phyloP scores from a whole-genome alignment of 176 grass and related monocot species.

The Aegilops bicornis region DNA sequence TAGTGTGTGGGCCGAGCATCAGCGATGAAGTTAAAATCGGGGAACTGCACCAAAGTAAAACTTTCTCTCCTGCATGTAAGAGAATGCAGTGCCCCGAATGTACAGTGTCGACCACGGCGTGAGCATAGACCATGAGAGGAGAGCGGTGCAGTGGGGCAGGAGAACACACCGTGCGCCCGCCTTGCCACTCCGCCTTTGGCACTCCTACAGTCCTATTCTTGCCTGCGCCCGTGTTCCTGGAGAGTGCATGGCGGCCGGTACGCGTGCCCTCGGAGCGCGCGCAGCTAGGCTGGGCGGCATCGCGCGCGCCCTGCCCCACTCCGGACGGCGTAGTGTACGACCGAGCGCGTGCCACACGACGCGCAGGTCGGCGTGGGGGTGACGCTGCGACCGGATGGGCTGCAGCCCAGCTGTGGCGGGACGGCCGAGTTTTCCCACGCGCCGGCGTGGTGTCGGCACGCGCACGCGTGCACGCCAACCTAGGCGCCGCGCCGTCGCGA shows the following conservation, averaged over 20 bases:
- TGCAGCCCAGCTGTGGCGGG: neutral
- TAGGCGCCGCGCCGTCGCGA: neutral
- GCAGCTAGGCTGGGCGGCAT: too few species aligned
- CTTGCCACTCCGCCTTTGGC: too few species aligned
- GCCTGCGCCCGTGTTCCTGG: neutral
- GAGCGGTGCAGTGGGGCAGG: too few species aligned
- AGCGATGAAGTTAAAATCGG: neutral
- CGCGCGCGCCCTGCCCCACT: too few species aligned
- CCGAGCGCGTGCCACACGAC: neutral
- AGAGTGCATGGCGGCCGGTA: neutral
- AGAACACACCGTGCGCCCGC: too few species aligned
- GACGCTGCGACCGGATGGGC: neutral
- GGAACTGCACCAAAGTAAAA: neutral
- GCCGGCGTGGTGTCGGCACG: constrained; percentile 19
- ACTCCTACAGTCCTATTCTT: too few species aligned
- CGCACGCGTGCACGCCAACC: neutral
- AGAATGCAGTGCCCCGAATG: neutral
- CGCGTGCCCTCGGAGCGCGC: neutral
- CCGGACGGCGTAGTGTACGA: neutral
- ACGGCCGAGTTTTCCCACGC: neutral
- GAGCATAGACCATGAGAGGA: too few species aligned
- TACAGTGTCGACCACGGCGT: too few species aligned
- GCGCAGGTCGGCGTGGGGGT: neutral
- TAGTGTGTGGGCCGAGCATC: neutral
- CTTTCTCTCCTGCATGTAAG: neutral